A percentile compares a stretch with the other conserved stretches of the same genome.
Evolutionary conservation across 2,329 filamentous ascomycete genomes (phyloP).

Genomic region (Aspergillus puulaauensis): DNA sequence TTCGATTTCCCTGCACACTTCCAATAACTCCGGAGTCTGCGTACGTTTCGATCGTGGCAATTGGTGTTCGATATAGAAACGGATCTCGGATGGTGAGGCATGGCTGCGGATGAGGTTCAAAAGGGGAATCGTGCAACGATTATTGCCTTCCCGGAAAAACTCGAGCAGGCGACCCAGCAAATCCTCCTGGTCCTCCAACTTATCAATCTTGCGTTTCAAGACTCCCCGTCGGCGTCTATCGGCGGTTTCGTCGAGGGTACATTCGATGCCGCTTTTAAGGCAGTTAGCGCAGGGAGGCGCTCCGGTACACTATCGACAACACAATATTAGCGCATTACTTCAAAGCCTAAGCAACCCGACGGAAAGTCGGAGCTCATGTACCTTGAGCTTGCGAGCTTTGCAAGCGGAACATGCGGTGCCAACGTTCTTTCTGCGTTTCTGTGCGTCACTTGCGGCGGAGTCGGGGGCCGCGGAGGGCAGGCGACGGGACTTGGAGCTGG

Average conservation of each 20-base stretch:
- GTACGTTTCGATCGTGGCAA: constrained; percentile 17
- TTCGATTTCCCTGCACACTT: constrained; percentile 18
- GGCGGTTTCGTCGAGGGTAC: constrained; percentile 21
- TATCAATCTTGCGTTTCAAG: constrained; percentile 27
- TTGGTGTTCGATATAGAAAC: constrained; percentile 25
- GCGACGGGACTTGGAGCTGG: constrained; percentile 16
- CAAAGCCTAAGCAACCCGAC: neutral
- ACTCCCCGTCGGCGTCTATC: constrained; percentile 24
- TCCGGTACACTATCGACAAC: constrained; percentile 19
- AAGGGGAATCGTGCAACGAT: constrained; percentile 19
- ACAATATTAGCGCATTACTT: neutral
- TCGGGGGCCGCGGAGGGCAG: constrained; percentile 17
- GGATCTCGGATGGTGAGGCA: constrained; percentile 27
- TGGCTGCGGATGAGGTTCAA: constrained; percentile 28
- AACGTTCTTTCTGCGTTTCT: constrained; percentile 23
- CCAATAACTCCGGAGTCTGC: constrained; percentile 23
- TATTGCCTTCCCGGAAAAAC: constrained; percentile 23
- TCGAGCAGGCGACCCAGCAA: constrained; percentile 25
- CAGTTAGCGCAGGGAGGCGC: constrained; percentile 25
- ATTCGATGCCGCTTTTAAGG: constrained; percentile 22
- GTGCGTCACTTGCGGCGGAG: constrained; percentile 12
- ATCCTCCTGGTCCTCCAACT: constrained; percentile 26
- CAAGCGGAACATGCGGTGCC: constrained; percentile 25
- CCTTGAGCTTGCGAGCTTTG: constrained; percentile 29
- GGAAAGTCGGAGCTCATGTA: neutral